A percentile compares a stretch with the other conserved stretches of the same genome.
Conservation (phyloP, 2,329 filamentous ascomycete species). For the Venturia nashicola region DNA sequence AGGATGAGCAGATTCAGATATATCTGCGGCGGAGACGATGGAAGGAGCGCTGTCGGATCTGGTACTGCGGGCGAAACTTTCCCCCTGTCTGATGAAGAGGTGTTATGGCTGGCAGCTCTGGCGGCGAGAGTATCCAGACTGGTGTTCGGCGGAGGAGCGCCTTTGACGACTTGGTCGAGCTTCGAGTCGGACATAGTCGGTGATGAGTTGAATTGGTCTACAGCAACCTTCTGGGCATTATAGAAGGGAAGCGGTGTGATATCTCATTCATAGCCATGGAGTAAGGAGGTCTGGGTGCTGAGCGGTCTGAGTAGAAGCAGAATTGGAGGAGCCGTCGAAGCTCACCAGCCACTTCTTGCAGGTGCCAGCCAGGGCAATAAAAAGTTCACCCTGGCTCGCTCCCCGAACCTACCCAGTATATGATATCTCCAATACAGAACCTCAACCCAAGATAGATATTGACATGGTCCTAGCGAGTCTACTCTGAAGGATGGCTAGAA, state of each 20-base stretch:
- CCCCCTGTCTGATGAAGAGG: conserved; percentile 3
- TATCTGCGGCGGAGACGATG: conserved; percentile 89
- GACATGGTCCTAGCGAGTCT: too few species aligned
- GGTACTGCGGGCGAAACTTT: conserved; percentile 28
- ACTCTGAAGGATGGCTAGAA: too few species aligned
- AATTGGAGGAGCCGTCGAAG: background rate
- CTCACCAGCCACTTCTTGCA: background rate
- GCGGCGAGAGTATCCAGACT: conserved; percentile 26
- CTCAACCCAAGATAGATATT: too few species aligned
- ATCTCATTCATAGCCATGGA: background rate
- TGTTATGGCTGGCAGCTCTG: conserved; percentile 14
- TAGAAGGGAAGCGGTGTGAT: background rate
- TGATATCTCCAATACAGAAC: too few species aligned
- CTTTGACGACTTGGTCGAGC: conserved; percentile 87
- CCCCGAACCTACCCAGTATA: too few species aligned
- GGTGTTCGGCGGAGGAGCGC: conserved; percentile 57
- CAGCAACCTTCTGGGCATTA: background rate
- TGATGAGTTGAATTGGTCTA: background rate
- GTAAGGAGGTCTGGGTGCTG: background rate
- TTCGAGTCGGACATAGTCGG: conserved; percentile 45
- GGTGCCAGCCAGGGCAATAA: background rate
- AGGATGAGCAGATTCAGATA: conserved; percentile 97
- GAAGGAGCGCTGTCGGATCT: conserved; percentile 68
- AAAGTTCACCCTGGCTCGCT: too few species aligned
- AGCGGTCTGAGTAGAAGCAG: background rate